Evolutionary conservation across 2,329 filamentous ascomycete species (phyloP).

Genomic region (Drechslera avenae): DNA sequence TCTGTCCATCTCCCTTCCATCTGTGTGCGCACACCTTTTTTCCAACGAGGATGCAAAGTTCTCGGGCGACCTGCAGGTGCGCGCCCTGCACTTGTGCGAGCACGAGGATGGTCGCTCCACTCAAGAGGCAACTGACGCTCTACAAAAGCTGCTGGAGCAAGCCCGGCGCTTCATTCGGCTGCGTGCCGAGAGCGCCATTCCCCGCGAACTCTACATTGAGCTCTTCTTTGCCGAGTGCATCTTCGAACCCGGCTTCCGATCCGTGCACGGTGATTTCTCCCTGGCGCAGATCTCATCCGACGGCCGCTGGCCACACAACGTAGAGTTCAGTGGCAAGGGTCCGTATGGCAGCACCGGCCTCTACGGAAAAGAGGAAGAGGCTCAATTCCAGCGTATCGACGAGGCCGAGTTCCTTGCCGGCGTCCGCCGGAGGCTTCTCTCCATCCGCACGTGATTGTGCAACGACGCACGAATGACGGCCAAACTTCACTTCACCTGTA

Average conservation of each 20-base stretch:
- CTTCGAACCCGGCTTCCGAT: constrained; percentile 53
- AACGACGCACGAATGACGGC: constrained; percentile 20
- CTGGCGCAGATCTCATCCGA: constrained; percentile 49
- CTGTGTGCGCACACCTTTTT: constrained; percentile 56
- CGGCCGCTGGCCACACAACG: constrained; percentile 50
- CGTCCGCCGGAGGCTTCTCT: constrained; percentile 43
- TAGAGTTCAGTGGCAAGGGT: constrained; percentile 51
- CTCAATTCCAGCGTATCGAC: constrained; percentile 47
- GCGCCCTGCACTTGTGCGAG: constrained; percentile 55
- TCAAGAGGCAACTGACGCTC: constrained; percentile 42
- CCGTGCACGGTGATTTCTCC: constrained; percentile 57
- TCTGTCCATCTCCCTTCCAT: constrained; percentile 55
- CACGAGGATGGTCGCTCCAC: constrained; percentile 47
- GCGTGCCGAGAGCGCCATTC: constrained; percentile 46
- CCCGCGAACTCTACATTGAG: constrained; percentile 52
- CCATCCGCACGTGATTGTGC: constrained; percentile 43
- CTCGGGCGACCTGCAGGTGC: constrained; percentile 56
- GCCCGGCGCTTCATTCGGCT: constrained; percentile 50
- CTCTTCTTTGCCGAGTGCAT: constrained; percentile 59
- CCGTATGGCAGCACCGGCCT: constrained; percentile 57
- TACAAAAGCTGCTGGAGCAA: constrained; percentile 50
- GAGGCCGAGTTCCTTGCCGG: constrained; percentile 49
- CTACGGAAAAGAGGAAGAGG: constrained; percentile 56
- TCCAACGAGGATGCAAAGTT: constrained; percentile 52
- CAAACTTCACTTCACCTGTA: constrained; percentile 30